Evolutionary conservation across 805 yeast species (phyloP), one percentile per base, ranked within the genome.

Genomic region (Komagataella phaffii): DNA sequence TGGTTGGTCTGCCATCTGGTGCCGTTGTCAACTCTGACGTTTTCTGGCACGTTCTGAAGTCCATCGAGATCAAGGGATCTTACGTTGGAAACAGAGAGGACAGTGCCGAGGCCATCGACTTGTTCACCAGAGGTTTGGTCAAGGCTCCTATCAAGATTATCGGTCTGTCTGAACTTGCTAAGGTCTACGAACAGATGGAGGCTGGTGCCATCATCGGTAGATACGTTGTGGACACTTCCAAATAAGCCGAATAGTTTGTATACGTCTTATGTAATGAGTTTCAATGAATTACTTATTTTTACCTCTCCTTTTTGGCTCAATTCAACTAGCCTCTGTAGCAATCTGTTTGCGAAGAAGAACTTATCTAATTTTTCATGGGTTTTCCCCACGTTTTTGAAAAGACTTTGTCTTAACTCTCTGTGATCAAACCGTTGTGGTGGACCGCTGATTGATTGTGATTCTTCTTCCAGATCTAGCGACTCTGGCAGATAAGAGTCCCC

Each of bases 21-120:
- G 81, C 84, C 53, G 75, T 75, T 56, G 72, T 75, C 57, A 61
- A 64, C 52, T 72, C 80, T 19, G 69, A 71, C 49, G 81, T 80
- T 46, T 77, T 79, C 68, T 66, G 68, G 52, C 73, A 77, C 48
- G 84, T 80, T 53, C 74, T 77, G 53, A 77, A 71, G 64, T 74
- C 81, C 51, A 66, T 80, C 57, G 69, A 64, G 60, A 76, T 80
- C 62, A 69, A 66, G 57, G 83, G 81, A 55, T 78, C 83, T 48
- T 76, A 75, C 59, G 83, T 78, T 49, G 83, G 83, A 54, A 76
- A 77, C 72, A 73, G 81, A 66, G 79, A 77, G 50, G 83, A 78
- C 62, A 69, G 81, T 21, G 69, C 76, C 55, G 83, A 78, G 64
- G 83, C 82, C 51, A 65, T 78, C 56, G 79, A 76, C 51, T 75